Evolutionary conservation across 306 rosid genomes (phyloP).

Genomic region (Fragaria iinumae): DNA sequence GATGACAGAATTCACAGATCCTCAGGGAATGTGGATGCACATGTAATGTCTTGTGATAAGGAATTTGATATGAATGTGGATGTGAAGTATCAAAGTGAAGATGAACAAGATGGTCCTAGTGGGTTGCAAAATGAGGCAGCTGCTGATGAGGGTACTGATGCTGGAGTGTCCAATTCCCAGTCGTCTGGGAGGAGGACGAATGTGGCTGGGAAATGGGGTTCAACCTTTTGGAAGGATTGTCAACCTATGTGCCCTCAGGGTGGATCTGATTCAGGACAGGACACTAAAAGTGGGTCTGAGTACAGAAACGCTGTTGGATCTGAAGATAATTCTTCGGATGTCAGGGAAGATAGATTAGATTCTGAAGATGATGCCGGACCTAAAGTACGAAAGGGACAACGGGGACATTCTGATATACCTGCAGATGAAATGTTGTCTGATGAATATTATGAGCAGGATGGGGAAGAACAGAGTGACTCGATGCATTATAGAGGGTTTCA

Average conservation of each 20-base stretch:
- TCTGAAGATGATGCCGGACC: slow-evolving; percentile 74
- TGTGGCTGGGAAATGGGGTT: slow-evolving; percentile 85
- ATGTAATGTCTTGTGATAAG: slow-evolving; percentile 64
- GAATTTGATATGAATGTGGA: slow-evolving; percentile 82
- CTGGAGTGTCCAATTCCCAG: slow-evolving; percentile 49
- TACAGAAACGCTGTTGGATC: slow-evolving; percentile 57
- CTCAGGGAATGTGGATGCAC: slow-evolving; percentile 56
- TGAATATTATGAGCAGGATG: slow-evolving; percentile 98
- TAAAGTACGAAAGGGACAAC: slow-evolving; percentile 62
- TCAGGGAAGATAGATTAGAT: slow-evolving; percentile 64
- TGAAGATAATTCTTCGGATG: slow-evolving; percentile 68
- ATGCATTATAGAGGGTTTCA: slow-evolving; percentile 50
- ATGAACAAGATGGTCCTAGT: slow-evolving; percentile 52
- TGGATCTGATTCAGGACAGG: slow-evolving; percentile 81
- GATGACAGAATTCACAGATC: slow-evolving; percentile 50
- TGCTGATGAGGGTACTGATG: slow-evolving; percentile 44
- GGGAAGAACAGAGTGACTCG: slow-evolving; percentile 80
- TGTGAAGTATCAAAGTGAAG: slow-evolving; percentile 72
- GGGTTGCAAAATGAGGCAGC: slow-evolving; percentile 59
- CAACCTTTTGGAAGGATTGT: slow-evolving; percentile 95
- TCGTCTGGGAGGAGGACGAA: slow-evolving; percentile 64
- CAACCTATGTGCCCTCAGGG: slow-evolving; percentile 65
- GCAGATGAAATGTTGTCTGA: slow-evolving; percentile 96
- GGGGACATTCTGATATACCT: slow-evolving; percentile 75
- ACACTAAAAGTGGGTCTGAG: slow-evolving; percentile 75